A percentile compares a stretch with the other conserved stretches of the same genome.
Conservation (phyloP, 331 rosid genomes). For the Pyracantha coccinea region DNA sequence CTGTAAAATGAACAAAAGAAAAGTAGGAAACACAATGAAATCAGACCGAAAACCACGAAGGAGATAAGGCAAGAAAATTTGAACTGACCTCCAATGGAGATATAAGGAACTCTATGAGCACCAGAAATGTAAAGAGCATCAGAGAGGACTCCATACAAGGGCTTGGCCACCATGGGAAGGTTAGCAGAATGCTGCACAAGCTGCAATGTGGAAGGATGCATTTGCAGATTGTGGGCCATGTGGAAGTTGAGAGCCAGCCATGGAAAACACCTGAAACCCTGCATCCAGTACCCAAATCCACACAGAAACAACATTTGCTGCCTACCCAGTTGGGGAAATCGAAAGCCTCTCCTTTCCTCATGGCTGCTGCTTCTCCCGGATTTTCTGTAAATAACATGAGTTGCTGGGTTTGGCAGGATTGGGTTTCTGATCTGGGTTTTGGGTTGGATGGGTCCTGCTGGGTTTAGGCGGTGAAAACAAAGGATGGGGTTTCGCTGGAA, state of each 20-base stretch:
- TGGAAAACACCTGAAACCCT: constrained; percentile 91
- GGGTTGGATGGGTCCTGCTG: constrained; percentile 1
- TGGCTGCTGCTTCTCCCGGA: constrained; percentile 8
- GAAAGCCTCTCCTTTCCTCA: constrained; percentile 17
- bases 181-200: constrained; percentile 68
- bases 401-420: constrained; percentile 11
- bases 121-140: constrained; percentile 65
- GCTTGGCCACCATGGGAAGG: constrained; percentile 90
- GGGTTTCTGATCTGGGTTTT: constrained; percentile 5
- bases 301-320: constrained; percentile 45
- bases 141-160: constrained; percentile 71
- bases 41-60: not conserved
- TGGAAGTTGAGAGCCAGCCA: constrained; percentile 84
- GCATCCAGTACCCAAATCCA: constrained; percentile 86
- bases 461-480: constrained; percentile 24
- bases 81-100: constrained; percentile 65
- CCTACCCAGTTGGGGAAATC: constrained; percentile 21
- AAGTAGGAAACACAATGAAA: not conserved
- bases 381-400: constrained; percentile 6
- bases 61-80: constrained; percentile 4
- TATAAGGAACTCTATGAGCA: constrained; percentile 77
- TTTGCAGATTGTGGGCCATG: constrained; percentile 60
- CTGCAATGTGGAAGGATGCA: constrained; percentile 64
- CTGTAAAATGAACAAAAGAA: not conserved
- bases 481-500: constrained; percentile 1